A percentile compares a stretch with the other conserved stretches of the same genome.
phyloP scores from a whole-genome alignment of 2,329 filamentous ascomycete genomes.

The Exophiala lecanii-corni region DNA sequence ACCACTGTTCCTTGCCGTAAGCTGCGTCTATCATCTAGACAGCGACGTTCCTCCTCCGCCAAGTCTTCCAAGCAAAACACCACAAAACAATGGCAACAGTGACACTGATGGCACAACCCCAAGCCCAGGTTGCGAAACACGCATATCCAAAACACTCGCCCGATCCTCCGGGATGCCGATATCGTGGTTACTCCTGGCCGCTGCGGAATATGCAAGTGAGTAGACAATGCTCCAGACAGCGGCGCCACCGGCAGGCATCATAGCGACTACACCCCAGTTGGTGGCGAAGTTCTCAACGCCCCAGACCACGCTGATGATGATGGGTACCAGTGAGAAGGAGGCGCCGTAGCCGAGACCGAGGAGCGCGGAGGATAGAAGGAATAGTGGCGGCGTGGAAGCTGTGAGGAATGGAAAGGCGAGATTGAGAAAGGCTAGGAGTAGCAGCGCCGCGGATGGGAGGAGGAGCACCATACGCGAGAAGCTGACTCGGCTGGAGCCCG shows the following conservation, averaged over 20 bases:
- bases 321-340: constrained; percentile 81
- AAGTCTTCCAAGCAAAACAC: constrained; percentile 79
- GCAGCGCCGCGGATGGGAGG: constrained; percentile 65
- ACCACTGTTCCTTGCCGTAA: too few relatives aligned
- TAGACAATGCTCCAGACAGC: constrained; percentile 92
- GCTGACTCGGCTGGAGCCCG: constrained; percentile 25
- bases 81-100: constrained; percentile 71
- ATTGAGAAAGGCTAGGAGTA: constrained; percentile 70
- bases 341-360: constrained; percentile 92
- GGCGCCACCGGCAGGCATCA: constrained; percentile 81
- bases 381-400: constrained; percentile 69
- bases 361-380: constrained; percentile 78
- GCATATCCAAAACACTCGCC: constrained; percentile 72
- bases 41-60: constrained; percentile 71
- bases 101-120: constrained; percentile 64
- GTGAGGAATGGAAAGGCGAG: constrained; percentile 74
- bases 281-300: constrained; percentile 98
- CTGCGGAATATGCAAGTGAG: constrained; percentile 46
- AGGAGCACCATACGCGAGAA: constrained; percentile 79
- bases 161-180: constrained; percentile 30
- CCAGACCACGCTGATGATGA: constrained; percentile 96
- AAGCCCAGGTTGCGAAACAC: constrained; percentile 90
- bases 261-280: constrained; percentile 93
- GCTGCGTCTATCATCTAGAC: too few relatives aligned
- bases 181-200: constrained; percentile 38